Conservation (phyloP, 2,329 filamentous ascomycete genomes). For the Mollisiaceae sp. region DNA sequence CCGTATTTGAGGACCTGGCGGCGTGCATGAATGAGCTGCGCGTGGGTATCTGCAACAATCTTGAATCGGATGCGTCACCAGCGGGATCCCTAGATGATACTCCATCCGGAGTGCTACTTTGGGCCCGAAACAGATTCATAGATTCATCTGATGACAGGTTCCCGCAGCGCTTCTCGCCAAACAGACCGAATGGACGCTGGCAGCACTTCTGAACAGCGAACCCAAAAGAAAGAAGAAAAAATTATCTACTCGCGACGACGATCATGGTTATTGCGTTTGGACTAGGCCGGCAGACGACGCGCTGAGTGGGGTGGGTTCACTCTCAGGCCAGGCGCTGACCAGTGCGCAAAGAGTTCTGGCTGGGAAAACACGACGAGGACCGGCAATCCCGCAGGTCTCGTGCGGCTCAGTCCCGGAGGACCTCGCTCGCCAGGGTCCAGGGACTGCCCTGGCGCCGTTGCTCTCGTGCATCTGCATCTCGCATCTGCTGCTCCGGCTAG, state of each 20-base stretch:
- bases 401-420: background rate
- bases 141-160: slow-evolving; percentile 6
- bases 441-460: background rate
- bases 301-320: background rate
- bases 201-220: background rate
- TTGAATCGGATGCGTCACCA: background rate
- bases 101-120: background rate
- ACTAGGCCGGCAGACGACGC: slow-evolving; percentile 1
- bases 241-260: slow-evolving; percentile 9
- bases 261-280: slow-evolving; percentile 18
- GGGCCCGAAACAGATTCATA: background rate
- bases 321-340: background rate
- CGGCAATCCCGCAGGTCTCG: background rate
- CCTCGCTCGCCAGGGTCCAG: background rate
- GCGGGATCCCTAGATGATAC: background rate
- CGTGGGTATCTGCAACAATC: background rate
- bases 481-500: slow-evolving; percentile 1
- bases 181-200: background rate
- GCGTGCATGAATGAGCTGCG: background rate
- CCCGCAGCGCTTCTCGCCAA: background rate
- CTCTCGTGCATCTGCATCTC: no score
- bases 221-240: background rate
- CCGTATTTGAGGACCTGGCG: background rate
- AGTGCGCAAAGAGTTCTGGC: background rate
- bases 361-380: no score